phyloP scores from a whole-genome alignment of 176 grass and related monocot species.

The Musa schizocarpa region DNA sequence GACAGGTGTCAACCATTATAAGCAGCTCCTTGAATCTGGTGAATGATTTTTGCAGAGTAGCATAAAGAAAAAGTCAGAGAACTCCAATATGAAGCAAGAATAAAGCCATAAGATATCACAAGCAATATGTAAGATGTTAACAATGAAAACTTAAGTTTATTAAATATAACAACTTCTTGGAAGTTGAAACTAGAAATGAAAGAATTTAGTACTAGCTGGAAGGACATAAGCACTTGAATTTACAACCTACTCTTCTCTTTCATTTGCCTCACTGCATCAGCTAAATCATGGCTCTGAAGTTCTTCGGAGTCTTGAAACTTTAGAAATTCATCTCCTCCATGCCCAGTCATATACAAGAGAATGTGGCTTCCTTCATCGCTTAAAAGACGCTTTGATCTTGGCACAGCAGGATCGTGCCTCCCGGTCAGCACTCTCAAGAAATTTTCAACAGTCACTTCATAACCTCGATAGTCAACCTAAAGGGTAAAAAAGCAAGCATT shows the following conservation, averaged over 20 bases:
- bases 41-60: background rate
- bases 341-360: slow-evolving; percentile 98
- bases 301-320: slow-evolving; percentile 99
- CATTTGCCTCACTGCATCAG: slow-evolving; percentile 97
- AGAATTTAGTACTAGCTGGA: background rate
- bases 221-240: slow-evolving; percentile 10
- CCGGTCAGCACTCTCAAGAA: slow-evolving; percentile 85
- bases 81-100: background rate
- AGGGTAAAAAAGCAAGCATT: slow-evolving; percentile 10
- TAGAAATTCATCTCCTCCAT: slow-evolving; percentile 95
- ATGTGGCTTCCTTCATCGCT: slow-evolving; percentile 99
- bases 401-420: slow-evolving; percentile 65
- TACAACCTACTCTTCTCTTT: slow-evolving; percentile 83
- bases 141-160: background rate
- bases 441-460: slow-evolving; percentile 94
- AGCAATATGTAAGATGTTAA: background rate
- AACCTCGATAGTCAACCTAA: slow-evolving; percentile 95
- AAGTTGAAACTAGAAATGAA: slow-evolving; percentile 3
- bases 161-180: background rate
- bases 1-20: slow-evolving; percentile 99
- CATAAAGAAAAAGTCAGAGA: slow-evolving; percentile 11
- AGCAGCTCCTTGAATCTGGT: slow-evolving; percentile 89
- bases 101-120: background rate
- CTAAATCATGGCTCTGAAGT: slow-evolving; percentile 95
- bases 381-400: slow-evolving; percentile 85